phyloP scores from a whole-genome alignment of 371 early-diverging fungal genomes.

The Rhizopus microsporus region DNA sequence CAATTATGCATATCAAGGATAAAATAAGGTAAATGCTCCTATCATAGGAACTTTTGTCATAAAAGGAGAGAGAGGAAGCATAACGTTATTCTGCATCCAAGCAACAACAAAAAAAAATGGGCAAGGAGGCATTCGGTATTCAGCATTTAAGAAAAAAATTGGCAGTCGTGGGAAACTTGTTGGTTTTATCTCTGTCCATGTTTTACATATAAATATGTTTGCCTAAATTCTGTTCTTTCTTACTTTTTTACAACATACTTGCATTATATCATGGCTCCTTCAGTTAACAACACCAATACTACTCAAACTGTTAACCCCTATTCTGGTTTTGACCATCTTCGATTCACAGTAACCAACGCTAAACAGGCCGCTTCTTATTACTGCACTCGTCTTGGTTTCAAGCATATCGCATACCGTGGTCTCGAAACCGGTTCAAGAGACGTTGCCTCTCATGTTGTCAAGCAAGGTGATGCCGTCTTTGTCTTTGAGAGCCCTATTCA shows the following conservation, averaged over 20 bases:
- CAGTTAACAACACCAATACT: constrained; percentile 21
- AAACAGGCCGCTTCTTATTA: constrained; percentile 95
- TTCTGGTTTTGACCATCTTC: constrained; percentile 74
- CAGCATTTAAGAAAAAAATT: neutral
- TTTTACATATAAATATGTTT: neutral
- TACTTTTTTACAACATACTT: neutral
- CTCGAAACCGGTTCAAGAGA: constrained; percentile 94
- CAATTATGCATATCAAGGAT: too few relatives aligned
- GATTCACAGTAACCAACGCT: constrained; percentile 90
- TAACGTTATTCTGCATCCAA: neutral
- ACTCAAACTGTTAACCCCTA: constrained; percentile 30
- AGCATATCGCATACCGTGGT: constrained; percentile 90
- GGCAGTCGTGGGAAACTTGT: neutral
- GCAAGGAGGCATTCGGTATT: neutral
- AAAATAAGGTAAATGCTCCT: too few relatives aligned
- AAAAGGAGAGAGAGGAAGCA: neutral
- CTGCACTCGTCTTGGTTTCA: constrained; percentile 87
- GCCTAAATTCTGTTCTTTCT: neutral
- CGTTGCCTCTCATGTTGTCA: constrained; percentile 83
- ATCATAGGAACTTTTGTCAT: too few relatives aligned
- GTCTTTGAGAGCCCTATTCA: constrained; percentile 91
- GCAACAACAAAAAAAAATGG: neutral
- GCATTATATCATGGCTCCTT: constrained; percentile 14
- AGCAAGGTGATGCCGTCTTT: constrained; percentile 79
- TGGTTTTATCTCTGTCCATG: neutral